Base-by-base conservation (phyloP, 306 rosid species). In the Quercus engelmannii region DNA sequence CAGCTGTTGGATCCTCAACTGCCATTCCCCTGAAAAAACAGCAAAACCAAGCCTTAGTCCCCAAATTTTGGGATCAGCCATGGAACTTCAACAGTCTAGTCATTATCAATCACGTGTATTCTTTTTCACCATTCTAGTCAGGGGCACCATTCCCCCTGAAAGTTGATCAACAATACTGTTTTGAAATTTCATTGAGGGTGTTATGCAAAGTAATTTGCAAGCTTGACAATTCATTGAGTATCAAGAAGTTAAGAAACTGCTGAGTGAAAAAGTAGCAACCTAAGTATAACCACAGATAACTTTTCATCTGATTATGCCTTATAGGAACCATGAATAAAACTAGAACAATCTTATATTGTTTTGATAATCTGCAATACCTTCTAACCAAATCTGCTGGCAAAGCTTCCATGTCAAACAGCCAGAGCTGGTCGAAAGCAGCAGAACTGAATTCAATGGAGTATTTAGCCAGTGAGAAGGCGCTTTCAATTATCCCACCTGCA, bases 371-470 rank as follows among this genome's bases (percentile, higher is more conserved):
- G 30, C 55, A 63, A 70, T 84, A 87, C 90, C 88, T 85, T 33
- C 69, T 3, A 75, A 87, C 74, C 55, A 85, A 88, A 74, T 87
- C 83, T 74, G 33, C 82, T 5, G 88, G 88, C 67, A 87, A 85
- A 23, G 81, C 85, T 30, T 87, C 86, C 69, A 80, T 74, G 83
- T 87, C 87, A 58, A 85, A 87, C 14, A 31, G 64, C 90, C 85
- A 85, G 59, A 81, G 83, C 30, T 87, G 78, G 69, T 80, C 78
- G 75, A 80, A 87, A 43, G 80, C 85, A 21, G 26, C 77, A 2
- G 87, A 82, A 30, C 80, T 82, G 25, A 87, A 12, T 62, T 87
- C 88, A 86, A 82, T 82, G 28, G 88, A 87, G 46, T 87, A 87
- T 23, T 77, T 82, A 5, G 63, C 74, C 23, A 80, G 59, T 23